phyloP scores from a whole-genome alignment of 768 basidiomycete species.

The Kwoniella sp. region DNA sequence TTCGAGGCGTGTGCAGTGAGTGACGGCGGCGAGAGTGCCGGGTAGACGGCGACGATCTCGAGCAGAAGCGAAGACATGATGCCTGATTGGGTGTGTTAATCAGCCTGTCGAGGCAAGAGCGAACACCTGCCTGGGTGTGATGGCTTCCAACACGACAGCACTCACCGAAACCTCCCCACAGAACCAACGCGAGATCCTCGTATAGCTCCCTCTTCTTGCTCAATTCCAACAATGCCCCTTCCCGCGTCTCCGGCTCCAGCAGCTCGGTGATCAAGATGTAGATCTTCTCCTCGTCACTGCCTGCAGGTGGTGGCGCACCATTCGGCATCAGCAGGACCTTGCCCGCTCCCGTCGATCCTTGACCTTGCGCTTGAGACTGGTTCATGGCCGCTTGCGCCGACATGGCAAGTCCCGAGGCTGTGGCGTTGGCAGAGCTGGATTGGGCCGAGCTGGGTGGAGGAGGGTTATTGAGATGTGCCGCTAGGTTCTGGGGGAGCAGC shows the following conservation, averaged over 20 bases:
- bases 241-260: constrained; percentile 61
- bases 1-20: constrained; percentile 97
- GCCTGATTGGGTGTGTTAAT: constrained; percentile 59
- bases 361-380: not conserved
- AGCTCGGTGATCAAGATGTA: constrained; percentile 68
- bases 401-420: not conserved
- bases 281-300: constrained; percentile 71
- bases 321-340: constrained; percentile 46
- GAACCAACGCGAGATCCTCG: constrained; percentile 91
- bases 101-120: too few species aligned
- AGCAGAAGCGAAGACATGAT: constrained; percentile 96
- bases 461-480: constrained; percentile 50
- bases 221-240: constrained; percentile 84
- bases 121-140: not conserved
- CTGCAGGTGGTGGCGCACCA: constrained; percentile 38
- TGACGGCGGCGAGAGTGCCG: constrained; percentile 87
- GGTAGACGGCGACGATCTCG: constrained; percentile 98
- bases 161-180: constrained; percentile 97
- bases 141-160: not conserved
- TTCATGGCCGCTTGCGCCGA: constrained; percentile 10
- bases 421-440: not conserved
- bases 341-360: constrained; percentile 13
- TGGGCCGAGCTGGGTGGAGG: constrained; percentile 19
- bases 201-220: constrained; percentile 99
- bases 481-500: constrained; percentile 37